Evolutionary conservation across 495 filamentous ascomycete genomes (phyloP), one percentile per base, ranked within the genome.

Genomic region (Xylaria longipes): DNA sequence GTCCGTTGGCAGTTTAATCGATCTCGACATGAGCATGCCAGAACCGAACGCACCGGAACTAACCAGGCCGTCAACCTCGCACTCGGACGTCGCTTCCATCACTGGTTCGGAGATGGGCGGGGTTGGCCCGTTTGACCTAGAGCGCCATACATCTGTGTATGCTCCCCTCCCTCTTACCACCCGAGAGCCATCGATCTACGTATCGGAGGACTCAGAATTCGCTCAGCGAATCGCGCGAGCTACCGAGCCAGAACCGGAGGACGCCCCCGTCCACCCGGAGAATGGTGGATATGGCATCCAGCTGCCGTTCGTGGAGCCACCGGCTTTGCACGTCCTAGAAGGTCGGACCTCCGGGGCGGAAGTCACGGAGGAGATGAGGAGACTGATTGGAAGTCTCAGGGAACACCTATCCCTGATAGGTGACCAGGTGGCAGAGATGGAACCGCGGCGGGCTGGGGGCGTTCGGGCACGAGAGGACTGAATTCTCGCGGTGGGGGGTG

Each of bases 331-430:
- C n/a, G 85, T 87, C 39, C 78, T 91, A 74, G 81, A 83, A 65
- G 86, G 87, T 14, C 76, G 84, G 41, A 87, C 86, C 14, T 83
- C 82, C 12, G 75, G 80, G 0, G 81, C 82, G 17, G 81, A 89
- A 68, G 80, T 90, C 72, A 73, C 80, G n/a, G 82, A 84, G 7
- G 89, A 91, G 80, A 74, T 90, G 66, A 81, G 83, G 65, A 76
- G 88, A 6, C 74, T 89, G 50, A 74, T 90, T 39, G 84, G 80
- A 8, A 86, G 81, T 54, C 79, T 89, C 12, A 77, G 80, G 27
- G 83, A 85, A 20, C 84, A 86, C 64, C 74, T 87, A 2, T 65
- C 74, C 0, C 35, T 76, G 1, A 75, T 80, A 33, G 74, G 75
- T 41, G 77, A 79, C 57, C 77, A 77, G 39, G 77, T 79, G 43